Evolutionary conservation across 108 stramenopile genomes (phyloP).

Genomic region (Nitzschia palea): DNA sequence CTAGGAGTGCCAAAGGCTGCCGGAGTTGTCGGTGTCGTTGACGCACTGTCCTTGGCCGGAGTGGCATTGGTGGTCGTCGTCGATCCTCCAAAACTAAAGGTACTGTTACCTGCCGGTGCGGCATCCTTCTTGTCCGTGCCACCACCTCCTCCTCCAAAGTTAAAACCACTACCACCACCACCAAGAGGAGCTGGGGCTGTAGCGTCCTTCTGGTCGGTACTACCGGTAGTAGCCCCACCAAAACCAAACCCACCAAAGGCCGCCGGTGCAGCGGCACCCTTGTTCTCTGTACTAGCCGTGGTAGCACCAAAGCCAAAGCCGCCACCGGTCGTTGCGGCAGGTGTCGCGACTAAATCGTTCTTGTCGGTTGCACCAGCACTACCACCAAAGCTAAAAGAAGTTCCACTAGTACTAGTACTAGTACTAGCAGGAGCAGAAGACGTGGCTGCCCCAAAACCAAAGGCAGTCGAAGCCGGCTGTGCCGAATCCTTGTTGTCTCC

Average conservation of each 20-base stretch:
- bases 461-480: no score
- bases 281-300: neutral
- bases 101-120: slow-evolving; percentile 13
- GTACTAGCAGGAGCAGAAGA: neutral
- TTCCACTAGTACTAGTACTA: neutral
- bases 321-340: no score
- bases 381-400: slow-evolving; percentile 1
- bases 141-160: slow-evolving; percentile 30
- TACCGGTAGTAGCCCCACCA: slow-evolving; percentile 12
- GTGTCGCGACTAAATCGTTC: neutral
- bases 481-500: no score
- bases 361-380: neutral
- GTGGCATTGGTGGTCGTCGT: neutral
- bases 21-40: slow-evolving; percentile 21
- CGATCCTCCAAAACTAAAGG: slow-evolving; percentile 38
- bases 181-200: slow-evolving; percentile 27
- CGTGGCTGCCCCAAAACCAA: neutral
- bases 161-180: slow-evolving; percentile 27
- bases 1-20: slow-evolving; percentile 28
- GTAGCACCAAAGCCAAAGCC: neutral
- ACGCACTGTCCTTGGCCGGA: neutral
- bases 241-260: slow-evolving; percentile 35
- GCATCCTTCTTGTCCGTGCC: slow-evolving; percentile 12
- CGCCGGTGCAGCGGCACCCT: neutral
- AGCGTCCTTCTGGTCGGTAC: neutral